phyloP scores from a whole-genome alignment of 164 flowering plant genomes.

The Vitis riparia region DNA sequence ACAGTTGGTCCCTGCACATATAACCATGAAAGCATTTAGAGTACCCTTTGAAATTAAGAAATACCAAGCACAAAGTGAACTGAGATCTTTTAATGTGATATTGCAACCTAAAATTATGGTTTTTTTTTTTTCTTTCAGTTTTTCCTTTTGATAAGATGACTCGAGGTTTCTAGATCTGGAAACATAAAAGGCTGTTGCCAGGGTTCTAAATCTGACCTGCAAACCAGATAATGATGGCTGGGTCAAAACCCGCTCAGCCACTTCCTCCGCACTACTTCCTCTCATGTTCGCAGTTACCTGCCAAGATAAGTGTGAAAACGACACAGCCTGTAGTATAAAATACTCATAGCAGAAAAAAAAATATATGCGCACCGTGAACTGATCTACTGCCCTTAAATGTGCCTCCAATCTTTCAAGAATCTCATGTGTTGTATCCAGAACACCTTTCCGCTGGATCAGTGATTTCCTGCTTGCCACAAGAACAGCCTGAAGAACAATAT shows the following conservation, averaged over 20 bases:
- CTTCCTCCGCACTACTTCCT: slow-evolving; percentile 88
- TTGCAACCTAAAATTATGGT: background rate
- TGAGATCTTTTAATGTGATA: background rate
- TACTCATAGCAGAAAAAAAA: slow-evolving; percentile 1
- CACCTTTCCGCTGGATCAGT: slow-evolving; percentile 63
- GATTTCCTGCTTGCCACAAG: slow-evolving; percentile 86
- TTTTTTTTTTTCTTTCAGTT: too few relatives aligned
- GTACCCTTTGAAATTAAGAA: background rate
- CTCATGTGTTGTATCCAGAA: slow-evolving; percentile 73
- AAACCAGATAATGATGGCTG: slow-evolving; percentile 83
- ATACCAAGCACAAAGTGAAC: background rate
- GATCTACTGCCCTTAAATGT: slow-evolving; percentile 80
- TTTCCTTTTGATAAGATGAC: too few relatives aligned
- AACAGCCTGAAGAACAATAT: slow-evolving; percentile 60
- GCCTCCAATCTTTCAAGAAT: slow-evolving; percentile 97
- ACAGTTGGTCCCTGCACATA: slow-evolving; percentile 84
- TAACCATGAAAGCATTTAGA: background rate
- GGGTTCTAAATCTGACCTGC: slow-evolving; percentile 52
- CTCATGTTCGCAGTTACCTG: slow-evolving; percentile 97
- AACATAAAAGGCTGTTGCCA: too few relatives aligned
- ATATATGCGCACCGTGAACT: slow-evolving; percentile 68
- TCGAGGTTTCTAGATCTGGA: too few relatives aligned
- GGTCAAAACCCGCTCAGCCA: slow-evolving; percentile 72
- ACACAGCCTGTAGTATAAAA: background rate
- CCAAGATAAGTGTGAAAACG: slow-evolving; percentile 17